Conservation (phyloP, 2,329 filamentous ascomycete species). For the Zasmidium angulare region DNA sequence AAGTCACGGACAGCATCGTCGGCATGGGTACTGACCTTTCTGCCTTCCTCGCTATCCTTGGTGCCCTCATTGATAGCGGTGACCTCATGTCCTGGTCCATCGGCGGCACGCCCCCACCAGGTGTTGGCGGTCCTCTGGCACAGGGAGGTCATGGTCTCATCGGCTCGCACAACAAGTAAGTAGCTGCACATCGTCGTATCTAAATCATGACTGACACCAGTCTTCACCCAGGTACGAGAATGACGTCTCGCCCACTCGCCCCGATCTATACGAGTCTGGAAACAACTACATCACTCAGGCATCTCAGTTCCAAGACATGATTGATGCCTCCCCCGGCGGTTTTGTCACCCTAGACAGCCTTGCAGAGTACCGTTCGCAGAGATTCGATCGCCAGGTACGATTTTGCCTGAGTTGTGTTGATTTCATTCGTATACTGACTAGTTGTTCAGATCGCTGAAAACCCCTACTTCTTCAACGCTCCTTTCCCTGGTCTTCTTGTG, state of each 20-base stretch:
- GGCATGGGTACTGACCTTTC: conserved; percentile 36
- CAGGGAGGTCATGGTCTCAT: conserved; percentile 19
- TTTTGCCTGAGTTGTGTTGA: too few relatives aligned
- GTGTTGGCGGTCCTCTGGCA: conserved; percentile 9
- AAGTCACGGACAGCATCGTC: conserved; percentile 29
- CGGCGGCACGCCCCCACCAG: conserved; percentile 17
- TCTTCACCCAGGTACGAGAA: conserved; percentile 30
- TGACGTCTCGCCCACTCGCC: conserved; percentile 36
- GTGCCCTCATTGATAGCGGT: conserved; percentile 16
- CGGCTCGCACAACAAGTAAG: conserved; percentile 33
- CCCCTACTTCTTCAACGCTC: conserved; percentile 36
- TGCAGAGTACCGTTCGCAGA: conserved; percentile 18
- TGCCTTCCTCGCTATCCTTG: conserved; percentile 18
- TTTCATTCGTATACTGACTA: too few relatives aligned
- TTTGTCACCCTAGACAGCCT: conserved; percentile 19
- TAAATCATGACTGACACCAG: not conserved
- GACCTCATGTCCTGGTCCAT: conserved; percentile 17
- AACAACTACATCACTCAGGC: conserved; percentile 30
- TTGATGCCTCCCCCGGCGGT: conserved; percentile 24
- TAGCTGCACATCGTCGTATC: not conserved
- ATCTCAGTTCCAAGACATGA: conserved; percentile 30
- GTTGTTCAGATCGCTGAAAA: conserved; percentile 35
- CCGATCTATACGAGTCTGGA: conserved; percentile 33
- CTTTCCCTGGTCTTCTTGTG: conserved; percentile 31
- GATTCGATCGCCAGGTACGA: conserved; percentile 20